Evolutionary conservation across 208 protist genomes (phyloP).

Genomic region (Balamuthia mandrillaris): DNA sequence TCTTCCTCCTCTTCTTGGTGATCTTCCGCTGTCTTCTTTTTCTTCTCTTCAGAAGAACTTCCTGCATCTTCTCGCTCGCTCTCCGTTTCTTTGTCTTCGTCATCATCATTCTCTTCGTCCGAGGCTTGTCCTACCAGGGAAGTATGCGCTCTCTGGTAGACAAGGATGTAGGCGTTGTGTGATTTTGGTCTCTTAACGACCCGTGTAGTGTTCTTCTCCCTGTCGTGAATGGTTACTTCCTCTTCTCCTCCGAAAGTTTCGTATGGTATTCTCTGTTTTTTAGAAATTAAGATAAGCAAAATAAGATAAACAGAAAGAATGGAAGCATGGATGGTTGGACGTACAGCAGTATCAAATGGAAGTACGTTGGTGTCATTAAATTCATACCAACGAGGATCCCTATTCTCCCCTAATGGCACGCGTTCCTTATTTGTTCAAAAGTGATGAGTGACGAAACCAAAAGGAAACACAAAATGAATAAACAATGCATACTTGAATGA

Average conservation of each 20-base stretch:
- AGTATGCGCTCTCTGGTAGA: conserved; percentile 46
- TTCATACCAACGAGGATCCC: conserved; percentile 56
- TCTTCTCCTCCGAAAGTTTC: conserved; percentile 62
- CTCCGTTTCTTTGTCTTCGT: background rate
- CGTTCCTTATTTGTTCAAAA: background rate
- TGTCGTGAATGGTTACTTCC: conserved; percentile 54
- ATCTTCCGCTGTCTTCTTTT: background rate
- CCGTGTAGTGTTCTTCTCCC: conserved; percentile 19
- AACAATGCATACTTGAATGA: conserved; percentile 55
- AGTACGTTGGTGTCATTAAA: conserved; percentile 60
- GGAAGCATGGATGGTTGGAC: background rate
- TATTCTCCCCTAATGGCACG: background rate
- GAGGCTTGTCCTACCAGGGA: background rate
- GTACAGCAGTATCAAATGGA: conserved; percentile 44
- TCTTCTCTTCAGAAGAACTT: conserved; percentile 23
- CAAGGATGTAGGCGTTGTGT: conserved; percentile 70
- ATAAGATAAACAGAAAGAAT: background rate
- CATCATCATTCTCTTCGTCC: background rate
- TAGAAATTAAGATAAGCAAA: background rate
- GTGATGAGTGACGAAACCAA: background rate
- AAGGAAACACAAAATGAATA: background rate
- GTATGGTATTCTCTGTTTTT: conserved; percentile 30
- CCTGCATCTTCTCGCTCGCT: no score
- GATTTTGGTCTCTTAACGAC: conserved; percentile 43
- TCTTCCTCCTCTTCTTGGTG: background rate